Evolutionary conservation across 495 filamentous ascomycete genomes (phyloP).

Genomic region (Bryoglossum gracile): DNA sequence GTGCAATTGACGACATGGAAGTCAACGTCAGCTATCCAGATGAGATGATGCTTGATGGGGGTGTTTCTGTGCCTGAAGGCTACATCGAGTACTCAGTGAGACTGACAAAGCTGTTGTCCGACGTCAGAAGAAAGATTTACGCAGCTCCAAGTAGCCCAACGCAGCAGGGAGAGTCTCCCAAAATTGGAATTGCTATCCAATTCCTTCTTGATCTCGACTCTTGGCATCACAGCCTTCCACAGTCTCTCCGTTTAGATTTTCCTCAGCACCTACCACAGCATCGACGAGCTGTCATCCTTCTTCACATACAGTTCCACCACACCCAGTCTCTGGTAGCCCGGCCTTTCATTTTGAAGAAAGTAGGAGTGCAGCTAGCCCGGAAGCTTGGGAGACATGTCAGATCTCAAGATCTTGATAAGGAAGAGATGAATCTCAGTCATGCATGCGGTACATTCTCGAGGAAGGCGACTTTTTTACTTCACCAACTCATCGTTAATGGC

Average conservation of each 20-base stretch:
- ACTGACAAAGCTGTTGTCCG: constrained; percentile 13
- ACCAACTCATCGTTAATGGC: constrained; percentile 14
- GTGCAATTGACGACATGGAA: constrained; percentile 37
- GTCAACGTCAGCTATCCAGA: constrained; percentile 33
- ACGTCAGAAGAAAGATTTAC: constrained; percentile 20
- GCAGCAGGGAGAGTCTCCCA: constrained; percentile 18
- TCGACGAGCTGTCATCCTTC: constrained; percentile 24
- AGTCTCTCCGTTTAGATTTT: constrained; percentile 22
- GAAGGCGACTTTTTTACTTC: constrained; percentile 14
- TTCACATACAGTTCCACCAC: constrained; percentile 31
- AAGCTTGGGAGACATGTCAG: constrained; percentile 19
- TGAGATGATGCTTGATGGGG: constrained; percentile 27
- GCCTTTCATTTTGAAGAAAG: constrained; percentile 27
- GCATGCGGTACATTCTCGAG: constrained; percentile 17
- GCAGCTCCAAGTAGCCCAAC: constrained; percentile 9
- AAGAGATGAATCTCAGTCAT: constrained; percentile 18
- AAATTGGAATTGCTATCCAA: constrained; percentile 17
- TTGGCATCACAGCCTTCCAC: constrained; percentile 33
- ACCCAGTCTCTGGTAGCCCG: constrained; percentile 26
- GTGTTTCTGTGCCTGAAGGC: constrained; percentile 20
- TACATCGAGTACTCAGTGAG: constrained; percentile 26
- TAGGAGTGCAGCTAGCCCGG: constrained; percentile 19
- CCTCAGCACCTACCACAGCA: constrained; percentile 22
- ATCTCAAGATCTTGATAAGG: constrained; percentile 21
- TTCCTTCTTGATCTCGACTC: constrained; percentile 31